Evolutionary conservation across 768 basidiomycete genomes (phyloP).

Genomic region (Boletellus emodensis): DNA sequence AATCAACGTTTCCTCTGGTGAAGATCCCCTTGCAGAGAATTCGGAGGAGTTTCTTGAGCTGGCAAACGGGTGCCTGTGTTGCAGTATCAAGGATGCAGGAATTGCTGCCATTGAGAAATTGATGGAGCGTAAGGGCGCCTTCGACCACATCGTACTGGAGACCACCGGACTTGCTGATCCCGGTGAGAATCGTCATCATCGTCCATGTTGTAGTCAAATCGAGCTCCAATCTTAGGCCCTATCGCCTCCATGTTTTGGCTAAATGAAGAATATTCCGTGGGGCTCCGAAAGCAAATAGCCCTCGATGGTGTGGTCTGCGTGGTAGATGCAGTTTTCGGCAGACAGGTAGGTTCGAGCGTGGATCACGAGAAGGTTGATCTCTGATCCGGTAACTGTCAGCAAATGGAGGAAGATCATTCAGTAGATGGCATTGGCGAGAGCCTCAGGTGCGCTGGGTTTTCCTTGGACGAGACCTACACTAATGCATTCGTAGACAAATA

Average conservation of each 20-base stretch:
- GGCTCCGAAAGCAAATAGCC: slow-evolving; percentile 63
- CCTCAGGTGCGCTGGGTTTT: slow-evolving; percentile 51
- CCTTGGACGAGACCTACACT: not conserved
- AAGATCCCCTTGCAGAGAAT: slow-evolving; percentile 57
- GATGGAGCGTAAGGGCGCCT: slow-evolving; percentile 79
- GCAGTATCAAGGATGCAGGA: slow-evolving; percentile 93
- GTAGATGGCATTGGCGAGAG: slow-evolving; percentile 72
- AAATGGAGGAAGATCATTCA: slow-evolving; percentile 78
- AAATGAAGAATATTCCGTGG: slow-evolving; percentile 74
- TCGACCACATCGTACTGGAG: slow-evolving; percentile 95
- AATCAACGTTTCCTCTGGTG: slow-evolving; percentile 72
- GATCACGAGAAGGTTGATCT: slow-evolving; percentile 26
- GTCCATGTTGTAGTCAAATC: not conserved
- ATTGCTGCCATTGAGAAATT: slow-evolving; percentile 91
- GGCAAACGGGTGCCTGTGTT: slow-evolving; percentile 97
- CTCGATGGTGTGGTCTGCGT: slow-evolving; percentile 92
- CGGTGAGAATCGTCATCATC: slow-evolving; percentile 40
- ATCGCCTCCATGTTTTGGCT: slow-evolving; percentile 87
- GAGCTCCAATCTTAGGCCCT: slow-evolving; percentile 47
- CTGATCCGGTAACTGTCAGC: slow-evolving; percentile 41
- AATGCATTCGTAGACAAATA: slow-evolving; percentile 65
- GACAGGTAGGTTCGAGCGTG: slow-evolving; percentile 39
- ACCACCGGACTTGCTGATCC: slow-evolving; percentile 97
- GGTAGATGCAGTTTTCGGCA: slow-evolving; percentile 83
- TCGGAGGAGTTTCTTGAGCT: slow-evolving; percentile 89